Conservation (phyloP, 495 filamentous ascomycete species). For the Podospora pseudoanserina region DNA sequence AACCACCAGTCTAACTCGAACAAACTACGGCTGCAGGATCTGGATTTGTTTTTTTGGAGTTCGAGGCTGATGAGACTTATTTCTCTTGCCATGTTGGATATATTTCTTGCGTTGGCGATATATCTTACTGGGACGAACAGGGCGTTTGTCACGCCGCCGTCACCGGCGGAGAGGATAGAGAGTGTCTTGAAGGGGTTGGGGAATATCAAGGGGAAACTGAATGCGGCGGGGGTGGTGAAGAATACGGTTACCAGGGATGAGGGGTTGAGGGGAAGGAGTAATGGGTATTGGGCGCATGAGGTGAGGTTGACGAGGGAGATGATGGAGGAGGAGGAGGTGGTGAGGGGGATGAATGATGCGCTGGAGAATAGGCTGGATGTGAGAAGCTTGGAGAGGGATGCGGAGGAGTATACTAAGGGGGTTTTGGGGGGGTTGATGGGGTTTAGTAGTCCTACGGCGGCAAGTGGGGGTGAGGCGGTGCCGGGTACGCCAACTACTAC, state of each 20-base stretch:
- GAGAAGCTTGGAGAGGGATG: slow-evolving; percentile 46
- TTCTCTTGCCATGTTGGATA: slow-evolving; percentile 59
- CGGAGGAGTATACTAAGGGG: slow-evolving; percentile 50
- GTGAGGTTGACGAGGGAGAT: slow-evolving; percentile 51
- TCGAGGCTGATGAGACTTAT: slow-evolving; percentile 57
- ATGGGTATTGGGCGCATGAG: slow-evolving; percentile 54
- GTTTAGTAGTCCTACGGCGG: slow-evolving; percentile 13
- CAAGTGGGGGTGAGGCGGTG: slow-evolving; percentile 3
- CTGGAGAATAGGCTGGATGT: slow-evolving; percentile 51
- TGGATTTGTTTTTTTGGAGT: slow-evolving; percentile 67
- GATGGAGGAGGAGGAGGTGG: slow-evolving; percentile 59
- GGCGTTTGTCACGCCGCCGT: slow-evolving; percentile 43
- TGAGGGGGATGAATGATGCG: slow-evolving; percentile 55
- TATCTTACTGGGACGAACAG: slow-evolving; percentile 77
- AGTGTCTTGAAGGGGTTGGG: slow-evolving; percentile 36
- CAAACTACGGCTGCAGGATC: slow-evolving; percentile 53
- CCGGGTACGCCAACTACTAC: not conserved
- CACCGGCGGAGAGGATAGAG: slow-evolving; percentile 49
- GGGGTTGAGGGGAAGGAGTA: slow-evolving; percentile 42
- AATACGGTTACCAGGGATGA: slow-evolving; percentile 55
- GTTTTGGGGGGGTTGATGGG: slow-evolving; percentile 34
- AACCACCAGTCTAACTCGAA: slow-evolving; percentile 57
- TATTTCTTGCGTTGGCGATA: slow-evolving; percentile 55
- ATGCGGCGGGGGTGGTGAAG: slow-evolving; percentile 51
- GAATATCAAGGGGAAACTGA: slow-evolving; percentile 41